Percentiles rank a stretch among this genome's conserved stretches.
Evolutionary conservation across 768 basidiomycete genomes (phyloP).

Genomic region (Albatrellus ellisii): DNA sequence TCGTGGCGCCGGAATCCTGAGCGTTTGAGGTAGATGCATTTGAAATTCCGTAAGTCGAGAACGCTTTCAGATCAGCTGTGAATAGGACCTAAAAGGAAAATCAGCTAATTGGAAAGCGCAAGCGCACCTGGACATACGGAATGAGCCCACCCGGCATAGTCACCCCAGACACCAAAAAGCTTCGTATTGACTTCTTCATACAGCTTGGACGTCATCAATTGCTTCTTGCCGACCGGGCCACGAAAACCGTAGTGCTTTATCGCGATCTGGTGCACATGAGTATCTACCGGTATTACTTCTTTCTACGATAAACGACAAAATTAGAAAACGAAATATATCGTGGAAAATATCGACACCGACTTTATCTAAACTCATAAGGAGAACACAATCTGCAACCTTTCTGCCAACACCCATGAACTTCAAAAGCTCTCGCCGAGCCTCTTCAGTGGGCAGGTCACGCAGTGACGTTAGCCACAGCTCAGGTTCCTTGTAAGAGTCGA

Average conservation of each 20-base stretch:
- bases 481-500: slow-evolving; percentile 34
- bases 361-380: slow-evolving; percentile 90
- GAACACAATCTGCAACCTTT: slow-evolving; percentile 92
- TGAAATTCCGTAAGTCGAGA: slow-evolving; percentile 43
- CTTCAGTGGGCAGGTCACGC: slow-evolving; percentile 32
- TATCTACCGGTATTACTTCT: slow-evolving; percentile 89
- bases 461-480: slow-evolving; percentile 50
- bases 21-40: slow-evolving; percentile 15
- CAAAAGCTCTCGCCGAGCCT: slow-evolving; percentile 64
- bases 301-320: slow-evolving; percentile 26
- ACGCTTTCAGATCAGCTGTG: slow-evolving; percentile 60
- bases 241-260: slow-evolving; percentile 63
- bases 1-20: slow-evolving; percentile 4
- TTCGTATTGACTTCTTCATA: slow-evolving; percentile 60
- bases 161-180: slow-evolving; percentile 60
- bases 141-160: slow-evolving; percentile 86
- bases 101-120: background rate
- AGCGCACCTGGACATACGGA: slow-evolving; percentile 32
- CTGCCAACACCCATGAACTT: slow-evolving; percentile 85
- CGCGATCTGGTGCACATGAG: slow-evolving; percentile 88
- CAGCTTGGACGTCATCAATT: slow-evolving; percentile 59
- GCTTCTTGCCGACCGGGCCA: slow-evolving; percentile 32
- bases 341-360: slow-evolving; percentile 24
- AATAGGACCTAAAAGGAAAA: slow-evolving; percentile 47
- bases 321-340: background rate